Evolutionary conservation across 2,329 filamentous ascomycete genomes (phyloP), one percentile per base, ranked within the genome.

Genomic region (Aureobasidium sp.): DNA sequence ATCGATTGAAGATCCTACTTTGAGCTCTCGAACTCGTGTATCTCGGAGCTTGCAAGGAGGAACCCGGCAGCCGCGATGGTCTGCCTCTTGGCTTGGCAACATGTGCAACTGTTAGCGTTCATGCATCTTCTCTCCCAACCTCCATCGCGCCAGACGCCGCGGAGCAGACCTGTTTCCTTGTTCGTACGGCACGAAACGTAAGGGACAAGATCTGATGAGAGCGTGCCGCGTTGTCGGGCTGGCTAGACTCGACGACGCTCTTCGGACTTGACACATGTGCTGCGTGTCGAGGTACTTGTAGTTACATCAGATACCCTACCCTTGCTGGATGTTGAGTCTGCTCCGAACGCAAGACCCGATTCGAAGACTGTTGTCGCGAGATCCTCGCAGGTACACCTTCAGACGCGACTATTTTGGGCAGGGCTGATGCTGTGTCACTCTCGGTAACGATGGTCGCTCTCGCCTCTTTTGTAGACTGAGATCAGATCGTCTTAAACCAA

Each of bases 341-440:
- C 27, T 46, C 27, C 39, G 39, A 34, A n/a, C 29, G 53, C 37
- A 56, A 13, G 9, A 41, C 17, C 53, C 53, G 53, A 53, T 41
- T 53, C 15, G 51, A 55, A 39, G n/a, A 52, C 32, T n/a, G 46
- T 44, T 44, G 43, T 57, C 53, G 53, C 26, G 37, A 55, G 51
- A 57, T 57, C 29, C 41, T 41, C 53, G 41, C 29, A 57, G 39
- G 41, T 46, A 26, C 24, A 37, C 32, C 39, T 57, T 46, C 53
- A 59, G 48, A 44, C 55, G 29, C 43, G 55, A 59, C 55, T 47
- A 59, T 59, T 59, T 48, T 13, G 44, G 29, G 55, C 20, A 43
- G 32, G 43, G 55, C 41, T 48, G 55, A 59, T 48, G 44, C 17
- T 59, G 43, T 59, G 13, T 39, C 34, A 59, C 55, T n/a, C 20